Base-by-base conservation (phyloP, 352 stramenopile species). In the Phytopythium delawarense region DNA sequence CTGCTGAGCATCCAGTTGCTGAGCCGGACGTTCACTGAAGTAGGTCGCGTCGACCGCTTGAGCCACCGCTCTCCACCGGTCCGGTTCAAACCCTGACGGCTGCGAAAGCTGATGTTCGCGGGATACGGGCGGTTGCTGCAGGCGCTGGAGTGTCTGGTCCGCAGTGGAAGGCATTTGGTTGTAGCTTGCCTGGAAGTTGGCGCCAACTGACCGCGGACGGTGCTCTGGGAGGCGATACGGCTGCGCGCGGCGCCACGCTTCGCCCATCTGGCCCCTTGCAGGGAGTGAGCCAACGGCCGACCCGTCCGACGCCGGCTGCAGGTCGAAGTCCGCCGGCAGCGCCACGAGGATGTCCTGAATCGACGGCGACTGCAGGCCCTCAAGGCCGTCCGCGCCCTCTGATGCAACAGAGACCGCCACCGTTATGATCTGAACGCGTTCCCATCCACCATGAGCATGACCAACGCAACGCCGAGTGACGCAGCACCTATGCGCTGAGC, bases 331-430 rank as follows among this genome's bases (percentile, higher is more conserved):
- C n/a, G 48, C 18, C 8, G 60, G 51, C 28, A 65, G 42, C 16
- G 51, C 52, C 50, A 60, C 60, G 23, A 65, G 50, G 20, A 65
- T 59, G 15, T 65, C 60, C 25, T 54, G 60, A 32, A 65, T 59
- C 12, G 60, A 65, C 40, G 60, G 60, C 21, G 51, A 54, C 11
- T 60, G 20, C n/a, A 23, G 51, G 4, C 39, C 28, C 8, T 60
- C 54, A 37, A 13, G 2, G 34, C 18, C 5, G 13, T 21, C 59
- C 48, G 25, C 49, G 12, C 8, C n/a, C 9, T 54, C 57, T 62
- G 21, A 11, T 9, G 34, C 20, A 16, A n/a, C 51, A 25, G n/a
- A 6, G 18, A n/a, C 30, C 48, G 12, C 1, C 48, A 37, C 12
- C 23, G 48, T 32, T 54, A 32, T 9, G 4, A 37, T 13, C 12